These are phyloP conservation scores for Pochonia chlamydosporia DNA, from an alignment of 2,329 filamentous ascomycete species.

Conservation along the genomic window DNA sequence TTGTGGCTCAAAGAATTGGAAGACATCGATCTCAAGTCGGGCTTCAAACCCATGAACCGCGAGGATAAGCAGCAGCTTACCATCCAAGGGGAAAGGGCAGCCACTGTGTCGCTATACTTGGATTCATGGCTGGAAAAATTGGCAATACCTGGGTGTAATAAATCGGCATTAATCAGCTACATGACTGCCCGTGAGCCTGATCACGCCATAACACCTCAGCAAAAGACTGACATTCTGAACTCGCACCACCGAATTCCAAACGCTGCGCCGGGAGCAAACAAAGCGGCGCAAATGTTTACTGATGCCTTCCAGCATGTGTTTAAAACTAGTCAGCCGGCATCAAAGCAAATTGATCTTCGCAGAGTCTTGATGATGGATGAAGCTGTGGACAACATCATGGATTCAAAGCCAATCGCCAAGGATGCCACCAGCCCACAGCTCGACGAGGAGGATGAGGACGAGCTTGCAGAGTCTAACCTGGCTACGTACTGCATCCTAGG, in stretches of 20 bases:
- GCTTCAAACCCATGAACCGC: conserved; percentile 48
- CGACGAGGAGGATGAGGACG: conserved; percentile 28
- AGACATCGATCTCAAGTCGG: conserved; percentile 51
- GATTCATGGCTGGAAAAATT: conserved; percentile 47
- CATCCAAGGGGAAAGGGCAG: conserved; percentile 45
- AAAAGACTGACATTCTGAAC: conserved; percentile 46
- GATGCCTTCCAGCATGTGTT: conserved; percentile 54
- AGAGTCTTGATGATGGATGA: conserved; percentile 50
- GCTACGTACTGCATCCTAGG: conserved; percentile 51
- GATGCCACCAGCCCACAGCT: conserved; percentile 29
- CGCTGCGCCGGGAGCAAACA: conserved; percentile 34
- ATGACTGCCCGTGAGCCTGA: conserved; percentile 45
- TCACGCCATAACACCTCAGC: conserved; percentile 45
- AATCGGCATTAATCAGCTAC: conserved; percentile 45
- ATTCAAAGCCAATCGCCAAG: conserved; percentile 48
- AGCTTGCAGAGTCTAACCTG: conserved; percentile 40
- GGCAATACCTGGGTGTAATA: conserved; percentile 45
- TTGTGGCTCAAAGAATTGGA: conserved; percentile 53
- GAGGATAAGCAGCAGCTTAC: conserved; percentile 45
- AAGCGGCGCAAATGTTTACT: conserved; percentile 44
- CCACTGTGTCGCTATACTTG: conserved; percentile 46
- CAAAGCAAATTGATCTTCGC: conserved; percentile 39
- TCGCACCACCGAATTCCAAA: conserved; percentile 37
- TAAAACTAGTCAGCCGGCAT: conserved; percentile 23
- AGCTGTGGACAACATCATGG: conserved; percentile 46